Conservation (phyloP, 192 early-diverging fungal species). For the Pilobolus umbonatus region DNA sequence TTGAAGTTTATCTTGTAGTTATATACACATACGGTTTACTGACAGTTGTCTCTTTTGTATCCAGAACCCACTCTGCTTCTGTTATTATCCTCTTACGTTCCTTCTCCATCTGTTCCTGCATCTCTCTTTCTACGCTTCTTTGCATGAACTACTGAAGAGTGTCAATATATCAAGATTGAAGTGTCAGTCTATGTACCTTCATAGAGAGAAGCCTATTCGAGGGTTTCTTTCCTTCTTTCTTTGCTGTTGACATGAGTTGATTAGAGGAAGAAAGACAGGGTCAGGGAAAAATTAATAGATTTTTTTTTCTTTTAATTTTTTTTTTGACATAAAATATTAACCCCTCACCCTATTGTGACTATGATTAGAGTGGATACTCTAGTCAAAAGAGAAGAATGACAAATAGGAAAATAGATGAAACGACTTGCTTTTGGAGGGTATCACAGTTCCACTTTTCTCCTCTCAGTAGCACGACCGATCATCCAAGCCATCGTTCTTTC, state of each 20-base stretch:
- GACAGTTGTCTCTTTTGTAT: neutral
- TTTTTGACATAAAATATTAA: no score
- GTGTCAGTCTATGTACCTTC: slow-evolving; percentile 9
- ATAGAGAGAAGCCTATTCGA: slow-evolving; percentile 13
- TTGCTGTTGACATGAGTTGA: neutral
- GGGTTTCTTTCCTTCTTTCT: slow-evolving; percentile 15
- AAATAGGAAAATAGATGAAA: no score
- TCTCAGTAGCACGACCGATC: no score
- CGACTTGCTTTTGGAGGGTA: no score
- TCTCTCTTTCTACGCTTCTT: slow-evolving; percentile 16
- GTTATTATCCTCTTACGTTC: slow-evolving; percentile 17
- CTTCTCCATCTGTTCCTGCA: slow-evolving; percentile 19
- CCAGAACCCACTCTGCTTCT: slow-evolving; percentile 18
- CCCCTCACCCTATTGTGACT: no score
- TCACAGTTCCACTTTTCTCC: no score
- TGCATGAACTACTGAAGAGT: slow-evolving; percentile 18
- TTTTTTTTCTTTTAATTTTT: no score
- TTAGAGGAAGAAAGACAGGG: no score
- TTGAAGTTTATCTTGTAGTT: neutral
- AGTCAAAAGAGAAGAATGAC: no score
- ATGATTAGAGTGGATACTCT: no score
- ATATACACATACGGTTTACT: slow-evolving; percentile 11
- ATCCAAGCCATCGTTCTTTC: no score
- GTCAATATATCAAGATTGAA: neutral
- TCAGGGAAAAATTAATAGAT: no score